Conservation (phyloP, 106 monocot species). For the Xerophyta viscosa region DNA sequence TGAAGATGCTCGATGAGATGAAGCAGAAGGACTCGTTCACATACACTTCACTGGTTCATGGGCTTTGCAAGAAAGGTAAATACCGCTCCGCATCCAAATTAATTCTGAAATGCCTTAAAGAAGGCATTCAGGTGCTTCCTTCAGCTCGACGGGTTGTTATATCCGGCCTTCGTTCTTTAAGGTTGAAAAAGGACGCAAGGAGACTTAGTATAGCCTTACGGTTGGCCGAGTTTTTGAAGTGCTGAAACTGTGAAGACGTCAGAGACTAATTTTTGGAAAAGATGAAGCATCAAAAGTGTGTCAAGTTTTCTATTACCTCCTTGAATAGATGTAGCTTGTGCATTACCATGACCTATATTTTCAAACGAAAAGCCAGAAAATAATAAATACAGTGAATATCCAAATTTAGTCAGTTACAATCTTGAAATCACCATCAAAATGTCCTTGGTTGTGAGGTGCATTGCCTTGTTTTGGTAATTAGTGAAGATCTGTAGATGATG, state of each 20-base stretch:
- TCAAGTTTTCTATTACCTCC: too few relatives aligned
- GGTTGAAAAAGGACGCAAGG: constrained; percentile 48
- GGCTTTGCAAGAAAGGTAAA: constrained; percentile 47
- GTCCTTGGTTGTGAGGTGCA: too few relatives aligned
- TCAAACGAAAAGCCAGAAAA: too few relatives aligned
- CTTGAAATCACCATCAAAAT: too few relatives aligned
- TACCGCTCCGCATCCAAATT: constrained; percentile 53
- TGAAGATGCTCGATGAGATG: constrained; percentile 57
- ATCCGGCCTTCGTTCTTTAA: constrained; percentile 46
- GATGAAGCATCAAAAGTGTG: too few relatives aligned
- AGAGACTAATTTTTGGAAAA: too few relatives aligned
- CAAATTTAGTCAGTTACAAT: too few relatives aligned
- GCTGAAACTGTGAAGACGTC: not conserved
- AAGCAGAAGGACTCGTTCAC: constrained; percentile 64
- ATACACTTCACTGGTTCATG: constrained; percentile 65
- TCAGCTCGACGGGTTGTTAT: constrained; percentile 52
- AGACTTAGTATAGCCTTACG: constrained; percentile 38
- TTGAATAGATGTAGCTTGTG: too few relatives aligned
- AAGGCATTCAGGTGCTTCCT: constrained; percentile 41
- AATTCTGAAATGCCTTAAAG: constrained; percentile 33
- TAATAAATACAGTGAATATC: too few relatives aligned
- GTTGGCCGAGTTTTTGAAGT: constrained; percentile 21
- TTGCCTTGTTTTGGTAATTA: too few relatives aligned
- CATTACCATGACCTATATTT: too few relatives aligned
- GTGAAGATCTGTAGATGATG: too few relatives aligned